Conservation (phyloP, 176 grass and related monocot genomes). For the Typha latifolia region DNA sequence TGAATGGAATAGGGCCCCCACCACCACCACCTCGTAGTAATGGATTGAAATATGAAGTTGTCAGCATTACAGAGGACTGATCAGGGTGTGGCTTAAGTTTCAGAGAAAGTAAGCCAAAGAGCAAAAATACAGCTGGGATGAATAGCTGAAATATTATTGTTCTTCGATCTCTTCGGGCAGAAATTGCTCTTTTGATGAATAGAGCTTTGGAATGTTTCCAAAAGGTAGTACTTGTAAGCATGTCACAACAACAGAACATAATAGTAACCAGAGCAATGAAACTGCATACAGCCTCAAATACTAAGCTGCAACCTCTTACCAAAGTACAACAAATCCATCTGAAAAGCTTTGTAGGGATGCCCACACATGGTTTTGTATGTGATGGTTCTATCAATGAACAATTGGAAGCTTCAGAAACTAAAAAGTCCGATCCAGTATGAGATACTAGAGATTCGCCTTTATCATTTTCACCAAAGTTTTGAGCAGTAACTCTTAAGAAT, state of each 20-base stretch:
- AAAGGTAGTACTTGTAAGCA: conserved; percentile 27
- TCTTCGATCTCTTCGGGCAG: conserved; percentile 31
- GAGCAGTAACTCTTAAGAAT: conserved; percentile 29
- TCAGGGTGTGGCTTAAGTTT: conserved; percentile 43
- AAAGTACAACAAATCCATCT: conserved; percentile 23
- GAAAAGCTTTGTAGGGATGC: conserved; percentile 10
- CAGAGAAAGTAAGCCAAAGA: conserved; percentile 36
- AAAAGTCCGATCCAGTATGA: background rate
- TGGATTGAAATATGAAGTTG: conserved; percentile 45
- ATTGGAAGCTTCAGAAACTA: conserved; percentile 9
- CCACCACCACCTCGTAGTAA: conserved; percentile 34
- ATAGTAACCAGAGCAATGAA: conserved; percentile 17
- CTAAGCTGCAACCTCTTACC: conserved; percentile 20
- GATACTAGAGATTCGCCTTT: conserved; percentile 8
- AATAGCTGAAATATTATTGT: conserved; percentile 38
- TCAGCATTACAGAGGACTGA: conserved; percentile 30
- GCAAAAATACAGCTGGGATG: conserved; percentile 32
- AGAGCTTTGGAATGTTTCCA: conserved; percentile 38
- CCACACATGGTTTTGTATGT: background rate
- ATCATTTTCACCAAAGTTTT: conserved; percentile 23
- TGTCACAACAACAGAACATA: conserved; percentile 24
- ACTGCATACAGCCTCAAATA: conserved; percentile 16
- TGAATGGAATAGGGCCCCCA: conserved; percentile 40
- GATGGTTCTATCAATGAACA: conserved; percentile 1
- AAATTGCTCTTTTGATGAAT: conserved; percentile 33